Evolutionary conservation across 129 eudicot species (phyloP).

Genomic region (carrot (Daucus carota)): DNA sequence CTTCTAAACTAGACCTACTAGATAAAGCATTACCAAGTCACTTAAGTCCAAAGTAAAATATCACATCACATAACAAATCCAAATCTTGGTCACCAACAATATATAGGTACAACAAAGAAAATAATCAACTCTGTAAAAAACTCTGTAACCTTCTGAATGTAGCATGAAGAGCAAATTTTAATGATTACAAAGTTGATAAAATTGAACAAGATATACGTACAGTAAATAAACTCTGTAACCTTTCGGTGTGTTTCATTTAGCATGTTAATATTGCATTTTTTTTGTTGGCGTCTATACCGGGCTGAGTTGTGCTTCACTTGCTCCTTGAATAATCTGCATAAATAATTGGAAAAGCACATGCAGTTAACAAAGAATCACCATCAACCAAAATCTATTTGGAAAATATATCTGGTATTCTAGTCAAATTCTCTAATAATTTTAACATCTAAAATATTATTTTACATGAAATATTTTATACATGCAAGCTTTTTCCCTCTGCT

Average conservation of each 20-base stretch:
- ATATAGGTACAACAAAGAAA: not conserved
- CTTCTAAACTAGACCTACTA: not conserved
- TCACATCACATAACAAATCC: too few relatives aligned
- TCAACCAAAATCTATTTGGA: not conserved
- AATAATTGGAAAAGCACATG: not conserved
- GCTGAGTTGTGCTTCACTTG: conserved; percentile 66
- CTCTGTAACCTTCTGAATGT: not conserved
- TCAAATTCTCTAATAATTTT: too few relatives aligned
- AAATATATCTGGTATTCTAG: too few relatives aligned
- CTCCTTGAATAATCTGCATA: conserved; percentile 73
- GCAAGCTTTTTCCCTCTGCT: conserved; percentile 79
- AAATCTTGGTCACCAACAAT: not conserved
- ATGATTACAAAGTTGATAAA: not conserved
- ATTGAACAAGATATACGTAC: not conserved
- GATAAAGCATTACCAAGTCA: not conserved
- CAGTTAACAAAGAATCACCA: not conserved
- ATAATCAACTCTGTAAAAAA: not conserved
- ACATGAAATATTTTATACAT: conserved; percentile 92
- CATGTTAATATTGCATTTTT: not conserved
- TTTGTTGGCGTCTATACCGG: not conserved
- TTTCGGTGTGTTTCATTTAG: not conserved
- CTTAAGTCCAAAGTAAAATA: not conserved
- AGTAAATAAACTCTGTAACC: not conserved
- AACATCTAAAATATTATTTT: conserved; percentile 3
- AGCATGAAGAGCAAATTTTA: not conserved